Evolutionary conservation across 129 eudicot genomes (phyloP), one percentile per base, ranked within the genome.

Genomic region (Arctium lappa): DNA sequence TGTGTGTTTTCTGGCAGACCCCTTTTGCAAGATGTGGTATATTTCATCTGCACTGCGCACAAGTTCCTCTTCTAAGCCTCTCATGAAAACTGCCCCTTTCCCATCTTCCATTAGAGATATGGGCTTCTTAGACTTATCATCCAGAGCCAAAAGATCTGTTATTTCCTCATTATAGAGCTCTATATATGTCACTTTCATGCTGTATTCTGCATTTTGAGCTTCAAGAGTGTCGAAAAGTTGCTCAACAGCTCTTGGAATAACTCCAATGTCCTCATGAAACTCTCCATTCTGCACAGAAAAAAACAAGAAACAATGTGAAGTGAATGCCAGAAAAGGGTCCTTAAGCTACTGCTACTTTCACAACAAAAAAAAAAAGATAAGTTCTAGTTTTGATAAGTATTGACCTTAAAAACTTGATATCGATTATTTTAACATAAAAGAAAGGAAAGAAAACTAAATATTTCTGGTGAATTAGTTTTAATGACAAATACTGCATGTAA

Each of bases 81-180:
- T 87, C 56, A 91, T 86, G 82, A 85, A 80, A 72, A 91, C 94
- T 2, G 91, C 92, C 18, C 94, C 92, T 78, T 88, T 91, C 39
- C 91, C 94, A 69, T 88, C 90, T 80, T 91, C 94, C 94, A 91
- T 86, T 13, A 89, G 62, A 36, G 92, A 80, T 80, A 89, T 74
- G 22, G 85, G 80, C 44, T 88, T 91, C 83, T 88, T 91, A 1
- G 72, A 42, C 62, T 81, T 91, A 18, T 86, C 92, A 12, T 88
- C 91, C 6, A 86, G 86, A 16, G 88, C 89, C 30, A 91, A 77
- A 78, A 91, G 89, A 88, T 91, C 94, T 3, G 89, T 88, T 74
- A 91, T 81, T 72, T 91, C 94, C 73, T 91, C 94, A 72, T 91
- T 91, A 66, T 91, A 91, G 27, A 91, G 82, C 89, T 91, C 94